Base-by-base conservation (phyloP, 164 flowering plant species). In the Macadamia integrifolia region DNA sequence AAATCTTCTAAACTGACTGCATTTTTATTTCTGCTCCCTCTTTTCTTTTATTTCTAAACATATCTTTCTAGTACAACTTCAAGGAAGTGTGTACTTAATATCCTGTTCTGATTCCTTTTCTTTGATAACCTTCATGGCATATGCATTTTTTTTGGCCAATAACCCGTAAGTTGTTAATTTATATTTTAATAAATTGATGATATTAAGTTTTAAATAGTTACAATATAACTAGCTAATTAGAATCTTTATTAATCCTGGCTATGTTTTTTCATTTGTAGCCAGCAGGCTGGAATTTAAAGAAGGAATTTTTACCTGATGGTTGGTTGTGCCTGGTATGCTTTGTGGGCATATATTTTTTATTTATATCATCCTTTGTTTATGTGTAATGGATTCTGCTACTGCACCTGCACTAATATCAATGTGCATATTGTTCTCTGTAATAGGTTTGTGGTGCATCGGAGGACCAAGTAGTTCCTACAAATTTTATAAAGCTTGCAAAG, bases 371-470 rank as follows among this genome's bases (percentile, higher is more conserved):
- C 58, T 75, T 9, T 67, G 43, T 63, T 30, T 57, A 13, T 65
- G 8, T 15, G 14, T 12, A 65, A 6, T 11, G 5, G 43, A 5
- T 60, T 28, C 17, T 48, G 9, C 46, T n/a, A 10, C 15, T 29
- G 6, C 7, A 14, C 29, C 31, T 60, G 13, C 9, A 23, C 9
- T 60, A 53, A 43, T 74, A 18, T 40, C 23, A 67, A 35, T 29
- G 46, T 68, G 52, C 57, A 9, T 60, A 8, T 29, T 56, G 18
- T 43, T 62, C 53, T 56, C 32, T 44, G 11, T 29, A 64, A 50
- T 70, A 90, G 99, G 99, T 94, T 40, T 94, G 99, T 78, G 99
- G 93, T 67, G 96, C 94, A 69, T 90, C 96, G 63, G 91, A 90
- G 8, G 80, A 71, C 55, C 84, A 88, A 69, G 89, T 84, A 57